These are phyloP conservation scores for Saccharomycopsis sp. DNA, from an alignment of 805 yeast species.

Conservation along the genomic window DNA sequence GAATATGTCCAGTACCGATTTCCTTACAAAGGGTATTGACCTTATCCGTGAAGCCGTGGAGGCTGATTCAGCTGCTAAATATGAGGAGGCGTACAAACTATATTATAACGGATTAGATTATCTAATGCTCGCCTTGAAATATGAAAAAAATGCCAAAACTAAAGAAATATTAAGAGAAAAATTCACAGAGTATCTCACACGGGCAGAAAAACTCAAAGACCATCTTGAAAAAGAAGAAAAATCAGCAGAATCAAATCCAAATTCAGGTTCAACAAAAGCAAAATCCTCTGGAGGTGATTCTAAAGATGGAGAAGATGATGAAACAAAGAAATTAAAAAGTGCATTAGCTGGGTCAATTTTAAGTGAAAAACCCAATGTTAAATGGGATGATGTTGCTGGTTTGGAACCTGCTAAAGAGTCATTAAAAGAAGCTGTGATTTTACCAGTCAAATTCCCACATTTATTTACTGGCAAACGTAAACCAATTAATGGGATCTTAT, in stretches of 20 bases:
- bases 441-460: slow-evolving; percentile 95
- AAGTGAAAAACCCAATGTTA: slow-evolving; percentile 83
- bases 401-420: slow-evolving; percentile 93
- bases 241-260: slow-evolving; percentile 21
- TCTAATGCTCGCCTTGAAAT: slow-evolving; percentile 89
- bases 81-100: slow-evolving; percentile 88
- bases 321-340: slow-evolving; percentile 79
- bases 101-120: slow-evolving; percentile 92
- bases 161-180: slow-evolving; percentile 83
- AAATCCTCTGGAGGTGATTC: slow-evolving; percentile 30
- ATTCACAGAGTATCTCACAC: slow-evolving; percentile 79
- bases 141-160: slow-evolving; percentile 82
- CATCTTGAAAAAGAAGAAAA: slow-evolving; percentile 69
- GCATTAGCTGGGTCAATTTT: slow-evolving; percentile 89
- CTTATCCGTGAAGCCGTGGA: slow-evolving; percentile 91
- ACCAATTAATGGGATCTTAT: slow-evolving; percentile 81
- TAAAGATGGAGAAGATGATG: slow-evolving; percentile 64
- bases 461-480: slow-evolving; percentile 88
- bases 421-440: slow-evolving; percentile 89
- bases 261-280: slow-evolving; percentile 41
- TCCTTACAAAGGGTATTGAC: slow-evolving; percentile 89
- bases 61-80: slow-evolving; percentile 80
- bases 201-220: slow-evolving; percentile 91
- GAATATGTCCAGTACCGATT: slow-evolving; percentile 42
- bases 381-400: slow-evolving; percentile 96